Conservation (phyloP, 306 rosid species). For the Ormosia semicastrata region DNA sequence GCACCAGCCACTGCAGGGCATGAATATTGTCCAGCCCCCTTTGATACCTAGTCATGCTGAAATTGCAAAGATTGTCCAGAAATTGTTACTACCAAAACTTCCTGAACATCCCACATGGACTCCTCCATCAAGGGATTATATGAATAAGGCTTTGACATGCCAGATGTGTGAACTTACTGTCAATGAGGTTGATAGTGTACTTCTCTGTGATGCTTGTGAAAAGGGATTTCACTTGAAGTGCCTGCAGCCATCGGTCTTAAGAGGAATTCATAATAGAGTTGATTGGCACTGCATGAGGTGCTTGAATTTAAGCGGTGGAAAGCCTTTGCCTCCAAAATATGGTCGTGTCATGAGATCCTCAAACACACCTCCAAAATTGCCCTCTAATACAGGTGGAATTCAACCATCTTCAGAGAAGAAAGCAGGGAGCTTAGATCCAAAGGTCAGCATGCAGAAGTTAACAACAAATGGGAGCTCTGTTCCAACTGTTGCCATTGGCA, state of each 20-base stretch:
- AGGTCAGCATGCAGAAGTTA: conserved; percentile 46
- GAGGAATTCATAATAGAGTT: conserved; percentile 89
- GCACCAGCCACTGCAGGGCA: conserved; percentile 59
- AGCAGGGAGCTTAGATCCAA: conserved; percentile 52
- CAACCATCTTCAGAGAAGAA: conserved; percentile 67
- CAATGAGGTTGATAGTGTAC: conserved; percentile 84
- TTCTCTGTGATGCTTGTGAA: conserved; percentile 96
- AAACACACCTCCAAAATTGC: conserved; percentile 56
- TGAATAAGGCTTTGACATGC: conserved; percentile 88
- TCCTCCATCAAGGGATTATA: conserved; percentile 99
- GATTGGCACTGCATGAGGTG: conserved; percentile 97
- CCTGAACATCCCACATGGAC: conserved; percentile 92
- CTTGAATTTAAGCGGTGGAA: conserved; percentile 81
- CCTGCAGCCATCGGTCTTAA: conserved; percentile 63
- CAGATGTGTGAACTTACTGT: conserved; percentile 74
- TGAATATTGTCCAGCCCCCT: conserved; percentile 64
- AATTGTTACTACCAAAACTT: conserved; percentile 70
- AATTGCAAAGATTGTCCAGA: conserved; percentile 79
- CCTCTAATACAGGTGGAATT: conserved; percentile 50
- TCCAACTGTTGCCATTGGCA: conserved; percentile 33
- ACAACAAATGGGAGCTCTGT: conserved; percentile 55
- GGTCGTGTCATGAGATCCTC: conserved; percentile 98
- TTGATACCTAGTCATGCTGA: conserved; percentile 67
- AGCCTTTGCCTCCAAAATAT: conserved; percentile 97
- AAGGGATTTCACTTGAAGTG: conserved; percentile 90